phyloP scores from a whole-genome alignment of 768 basidiomycete genomes.

The Phlegmacium glaucopus region DNA sequence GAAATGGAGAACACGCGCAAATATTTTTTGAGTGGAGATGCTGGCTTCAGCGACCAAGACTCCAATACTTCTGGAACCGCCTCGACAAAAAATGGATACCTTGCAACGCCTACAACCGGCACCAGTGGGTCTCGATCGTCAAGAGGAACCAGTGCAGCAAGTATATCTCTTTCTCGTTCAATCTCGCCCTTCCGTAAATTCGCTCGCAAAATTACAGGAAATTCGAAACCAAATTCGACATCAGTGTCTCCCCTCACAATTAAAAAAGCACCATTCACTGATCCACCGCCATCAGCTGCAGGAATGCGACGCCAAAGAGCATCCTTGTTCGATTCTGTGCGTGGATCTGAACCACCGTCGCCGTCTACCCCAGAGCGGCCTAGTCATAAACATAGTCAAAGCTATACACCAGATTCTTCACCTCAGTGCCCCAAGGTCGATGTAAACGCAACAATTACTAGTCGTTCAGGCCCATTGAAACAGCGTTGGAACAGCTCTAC shows the following conservation, averaged over 20 bases:
- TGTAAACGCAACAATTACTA: conserved; percentile 29
- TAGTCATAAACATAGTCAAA: conserved; percentile 66
- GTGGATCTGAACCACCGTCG: conserved; percentile 38
- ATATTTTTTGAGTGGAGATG: conserved; percentile 48
- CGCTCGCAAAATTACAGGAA: conserved; percentile 65
- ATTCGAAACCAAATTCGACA: conserved; percentile 30
- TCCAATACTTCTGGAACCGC: conserved; percentile 62
- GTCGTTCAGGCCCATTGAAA: conserved; percentile 36
- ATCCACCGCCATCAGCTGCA: conserved; percentile 37
- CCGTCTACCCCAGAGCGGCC: conserved; percentile 56
- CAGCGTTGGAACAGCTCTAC: conserved; percentile 83
- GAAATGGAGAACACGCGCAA: conserved; percentile 77
- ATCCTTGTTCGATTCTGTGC: conserved; percentile 55
- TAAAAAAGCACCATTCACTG: conserved; percentile 51
- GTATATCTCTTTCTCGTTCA: conserved; percentile 59
- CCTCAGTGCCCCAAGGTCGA: conserved; percentile 40
- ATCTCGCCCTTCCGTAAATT: conserved; percentile 81
- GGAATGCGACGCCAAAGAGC: conserved; percentile 53
- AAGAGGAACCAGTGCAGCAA: conserved; percentile 43
- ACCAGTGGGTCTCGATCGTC: conserved; percentile 44
- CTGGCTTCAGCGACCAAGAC: conserved; percentile 50
- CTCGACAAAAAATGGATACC: conserved; percentile 55
- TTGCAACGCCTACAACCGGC: conserved; percentile 61
- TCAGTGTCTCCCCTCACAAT: conserved; percentile 43
- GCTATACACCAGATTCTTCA: conserved; percentile 68